A percentile compares a stretch with the other conserved stretches of the same genome.
Evolutionary conservation across 129 eudicot genomes (phyloP).

Genomic region (Chrysanthemum seticuspe): DNA sequence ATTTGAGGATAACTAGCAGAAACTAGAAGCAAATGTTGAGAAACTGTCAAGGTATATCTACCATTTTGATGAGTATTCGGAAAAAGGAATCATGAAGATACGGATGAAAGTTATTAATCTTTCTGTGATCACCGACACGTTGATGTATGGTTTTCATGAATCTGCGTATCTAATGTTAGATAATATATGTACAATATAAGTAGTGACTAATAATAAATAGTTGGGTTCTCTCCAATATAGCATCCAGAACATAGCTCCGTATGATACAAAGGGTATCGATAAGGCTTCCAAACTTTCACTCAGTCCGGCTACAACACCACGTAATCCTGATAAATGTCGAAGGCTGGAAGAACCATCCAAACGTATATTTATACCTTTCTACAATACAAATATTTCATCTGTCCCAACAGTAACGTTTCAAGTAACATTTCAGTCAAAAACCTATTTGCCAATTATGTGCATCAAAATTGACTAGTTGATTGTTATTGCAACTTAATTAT

Average conservation of each 20-base stretch:
- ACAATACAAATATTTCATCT: no score
- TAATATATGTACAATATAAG: slow-evolving; percentile 81
- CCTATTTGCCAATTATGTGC: no score
- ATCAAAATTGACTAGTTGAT: no score
- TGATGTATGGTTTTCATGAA: no score
- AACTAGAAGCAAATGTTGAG: slow-evolving; percentile 89
- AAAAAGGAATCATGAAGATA: slow-evolving; percentile 51
- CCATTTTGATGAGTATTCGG: slow-evolving; percentile 66
- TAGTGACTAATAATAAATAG: slow-evolving; percentile 35
- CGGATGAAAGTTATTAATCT: slow-evolving; percentile 85
- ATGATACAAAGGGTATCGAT: slow-evolving; percentile 80
- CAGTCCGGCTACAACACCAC: slow-evolving; percentile 39
- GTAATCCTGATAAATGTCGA: slow-evolving; percentile 28
- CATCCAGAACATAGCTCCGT: slow-evolving; percentile 31
- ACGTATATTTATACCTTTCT: slow-evolving; percentile 31
- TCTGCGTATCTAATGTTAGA: slow-evolving; percentile 21
- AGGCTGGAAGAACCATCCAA: slow-evolving; percentile 38
- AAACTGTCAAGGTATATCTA: slow-evolving; percentile 71
- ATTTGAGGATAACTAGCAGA: slow-evolving; percentile 96
- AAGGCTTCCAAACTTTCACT: slow-evolving; percentile 68
- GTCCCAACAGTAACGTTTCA: no score
- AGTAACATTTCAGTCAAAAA: no score
- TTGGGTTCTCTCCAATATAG: slow-evolving; percentile 51
- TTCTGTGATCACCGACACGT: slow-evolving; percentile 42
- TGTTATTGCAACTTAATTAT: no score